Conservation (phyloP, 768 basidiomycete species). For the Amyloporia xantha region DNA sequence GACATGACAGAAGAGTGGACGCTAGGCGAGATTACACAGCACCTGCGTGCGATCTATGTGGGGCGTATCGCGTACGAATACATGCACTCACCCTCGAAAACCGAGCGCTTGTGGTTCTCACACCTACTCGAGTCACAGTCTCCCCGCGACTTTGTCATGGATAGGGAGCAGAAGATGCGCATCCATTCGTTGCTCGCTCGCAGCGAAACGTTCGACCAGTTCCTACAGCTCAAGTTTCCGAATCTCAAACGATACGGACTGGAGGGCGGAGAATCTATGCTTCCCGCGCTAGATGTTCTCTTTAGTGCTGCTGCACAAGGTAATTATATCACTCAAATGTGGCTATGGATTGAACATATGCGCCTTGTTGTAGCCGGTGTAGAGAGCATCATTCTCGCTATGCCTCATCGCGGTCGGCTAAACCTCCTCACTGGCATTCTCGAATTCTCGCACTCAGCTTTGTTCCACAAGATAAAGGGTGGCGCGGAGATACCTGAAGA, state of each 20-base stretch:
- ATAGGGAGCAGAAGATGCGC: conserved; percentile 37
- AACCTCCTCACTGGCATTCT: conserved; percentile 80
- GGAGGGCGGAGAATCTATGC: conserved; percentile 92
- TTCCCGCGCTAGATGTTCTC: conserved; percentile 76
- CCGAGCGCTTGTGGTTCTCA: conserved; percentile 85
- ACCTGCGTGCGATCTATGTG: conserved; percentile 71
- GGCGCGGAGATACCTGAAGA: conserved; percentile 64
- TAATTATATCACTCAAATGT: conserved; percentile 18
- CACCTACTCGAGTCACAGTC: conserved; percentile 65
- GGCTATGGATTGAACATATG: neutral
- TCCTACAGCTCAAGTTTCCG: conserved; percentile 83
- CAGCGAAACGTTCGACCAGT: conserved; percentile 81
- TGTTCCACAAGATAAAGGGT: conserved; percentile 87
- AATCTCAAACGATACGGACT: conserved; percentile 84
- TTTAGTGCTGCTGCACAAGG: conserved; percentile 62
- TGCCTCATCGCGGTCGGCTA: conserved; percentile 85
- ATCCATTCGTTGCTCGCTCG: conserved; percentile 64
- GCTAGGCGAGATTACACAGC: conserved; percentile 60
- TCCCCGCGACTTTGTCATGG: conserved; percentile 18
- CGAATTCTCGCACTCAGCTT: conserved; percentile 52
- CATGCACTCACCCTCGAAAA: conserved; percentile 84
- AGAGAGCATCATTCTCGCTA: conserved; percentile 67
- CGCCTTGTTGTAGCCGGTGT: conserved; percentile 40
- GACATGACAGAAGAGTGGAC: conserved; percentile 49
- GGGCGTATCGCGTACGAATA: conserved; percentile 88